A percentile compares a stretch with the other conserved stretches of the same genome.
These are phyloP conservation scores for Chrysophaeum taylorii DNA, from an alignment of 352 stramenopile genomes.

Conservation along the genomic window DNA sequence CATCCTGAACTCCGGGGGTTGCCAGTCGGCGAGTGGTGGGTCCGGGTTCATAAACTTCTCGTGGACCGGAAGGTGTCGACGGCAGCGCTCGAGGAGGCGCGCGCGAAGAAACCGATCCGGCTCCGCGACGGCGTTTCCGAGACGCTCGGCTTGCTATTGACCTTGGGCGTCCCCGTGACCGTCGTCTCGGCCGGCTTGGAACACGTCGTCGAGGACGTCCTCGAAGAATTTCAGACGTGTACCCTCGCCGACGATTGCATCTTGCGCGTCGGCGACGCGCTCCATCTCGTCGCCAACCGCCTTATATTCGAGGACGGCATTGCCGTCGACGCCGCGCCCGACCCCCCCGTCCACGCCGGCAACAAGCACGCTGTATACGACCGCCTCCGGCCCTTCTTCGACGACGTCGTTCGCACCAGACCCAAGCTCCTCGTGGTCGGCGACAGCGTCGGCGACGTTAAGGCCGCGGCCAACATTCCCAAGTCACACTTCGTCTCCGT, in stretches of 20 bases:
- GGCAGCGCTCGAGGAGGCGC: not conserved
- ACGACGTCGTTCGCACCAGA: too few species aligned
- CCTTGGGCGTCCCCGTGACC: not conserved
- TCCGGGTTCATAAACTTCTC: not conserved
- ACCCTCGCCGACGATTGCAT: not conserved
- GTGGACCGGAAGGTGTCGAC: not conserved
- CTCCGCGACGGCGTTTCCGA: not conserved
- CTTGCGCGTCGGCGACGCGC: not conserved
- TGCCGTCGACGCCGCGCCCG: not conserved
- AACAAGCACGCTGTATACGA: not conserved
- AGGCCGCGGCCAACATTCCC: not conserved
- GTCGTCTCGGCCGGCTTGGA: conserved; percentile 2
- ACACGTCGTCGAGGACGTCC: not conserved
- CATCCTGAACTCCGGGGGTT: not conserved
- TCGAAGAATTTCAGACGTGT: not conserved
- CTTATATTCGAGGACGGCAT: not conserved
- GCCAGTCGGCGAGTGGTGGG: not conserved
- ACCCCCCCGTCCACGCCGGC: not conserved
- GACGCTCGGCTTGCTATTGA: not conserved
- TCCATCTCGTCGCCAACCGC: not conserved
- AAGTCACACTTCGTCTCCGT: not conserved
- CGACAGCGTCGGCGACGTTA: not conserved
- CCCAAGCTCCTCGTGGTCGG: not conserved
- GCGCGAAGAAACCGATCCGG: not conserved
- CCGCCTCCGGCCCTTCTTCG: not conserved